Evolutionary conservation across 192 early-diverging fungal species (phyloP).

Genomic region (Mycoemilia scoparia): DNA sequence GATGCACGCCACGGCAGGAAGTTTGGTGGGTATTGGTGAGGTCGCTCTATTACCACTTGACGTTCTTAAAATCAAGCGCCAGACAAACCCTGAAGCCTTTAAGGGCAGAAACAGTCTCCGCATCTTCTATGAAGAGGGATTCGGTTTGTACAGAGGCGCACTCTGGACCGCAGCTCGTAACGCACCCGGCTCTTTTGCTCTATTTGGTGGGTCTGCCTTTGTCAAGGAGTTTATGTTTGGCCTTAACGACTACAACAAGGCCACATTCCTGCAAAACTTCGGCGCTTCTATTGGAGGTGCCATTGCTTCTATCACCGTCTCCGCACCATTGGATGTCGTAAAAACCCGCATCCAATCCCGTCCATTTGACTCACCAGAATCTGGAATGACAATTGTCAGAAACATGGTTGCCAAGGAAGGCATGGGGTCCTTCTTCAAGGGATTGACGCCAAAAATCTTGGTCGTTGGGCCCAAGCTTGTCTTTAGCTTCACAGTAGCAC

Average conservation of each 20-base stretch:
- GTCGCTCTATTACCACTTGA: constrained; percentile 90
- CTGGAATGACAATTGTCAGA: constrained; percentile 68
- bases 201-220: constrained; percentile 83
- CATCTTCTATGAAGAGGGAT: constrained; percentile 75
- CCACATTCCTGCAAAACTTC: constrained; percentile 99
- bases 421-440: constrained; percentile 89
- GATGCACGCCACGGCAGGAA: constrained; percentile 96
- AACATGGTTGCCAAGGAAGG: constrained; percentile 90
- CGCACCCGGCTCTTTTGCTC: constrained; percentile 93
- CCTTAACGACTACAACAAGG: constrained; percentile 78
- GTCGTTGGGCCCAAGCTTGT: constrained; percentile 93
- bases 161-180: constrained; percentile 95
- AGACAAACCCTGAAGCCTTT: constrained; percentile 81
- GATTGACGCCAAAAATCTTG: constrained; percentile 66
- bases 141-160: constrained; percentile 86
- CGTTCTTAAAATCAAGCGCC: constrained; percentile 95
- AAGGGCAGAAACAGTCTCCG: constrained; percentile 58
- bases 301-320: constrained; percentile 80
- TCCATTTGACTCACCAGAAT: constrained; percentile 71
- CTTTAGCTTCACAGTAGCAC: constrained; percentile 92
- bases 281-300: constrained; percentile 90
- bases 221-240: constrained; percentile 87
- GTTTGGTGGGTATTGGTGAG: constrained; percentile 92
- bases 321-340: constrained; percentile 94
- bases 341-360: constrained; percentile 97